Conservation (phyloP, 23 red algal species). For the Agarophyton chilense region DNA sequence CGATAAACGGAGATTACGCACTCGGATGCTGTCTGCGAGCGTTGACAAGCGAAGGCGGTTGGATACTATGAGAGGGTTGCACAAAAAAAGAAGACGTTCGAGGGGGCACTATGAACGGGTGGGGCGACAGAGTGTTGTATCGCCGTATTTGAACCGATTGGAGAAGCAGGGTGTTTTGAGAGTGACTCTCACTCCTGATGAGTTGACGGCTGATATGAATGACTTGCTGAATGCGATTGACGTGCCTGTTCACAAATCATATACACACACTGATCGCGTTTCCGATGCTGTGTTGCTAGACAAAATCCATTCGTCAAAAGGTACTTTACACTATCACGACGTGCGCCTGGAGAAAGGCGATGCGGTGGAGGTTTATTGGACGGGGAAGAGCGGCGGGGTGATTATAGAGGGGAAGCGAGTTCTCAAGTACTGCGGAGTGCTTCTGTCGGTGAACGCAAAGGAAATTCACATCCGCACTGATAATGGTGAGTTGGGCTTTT, state of each 20-base stretch:
- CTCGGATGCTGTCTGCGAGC: constrained; percentile 5
- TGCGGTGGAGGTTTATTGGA: constrained; percentile 22
- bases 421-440: constrained; percentile 25
- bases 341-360: constrained; percentile 67
- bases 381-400: background rate
- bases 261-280: background rate
- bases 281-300: background rate
- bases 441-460: constrained; percentile 53
- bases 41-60: constrained; percentile 36
- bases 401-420: background rate
- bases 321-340: constrained; percentile 69
- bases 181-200: constrained; percentile 64
- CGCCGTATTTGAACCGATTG: constrained; percentile 13
- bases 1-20: constrained; percentile 33
- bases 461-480: constrained; percentile 49
- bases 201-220: constrained; percentile 51
- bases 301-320: constrained; percentile 55
- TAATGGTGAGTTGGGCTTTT: constrained; percentile 40
- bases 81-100: background rate
- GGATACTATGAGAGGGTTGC: background rate
- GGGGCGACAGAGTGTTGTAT: background rate
- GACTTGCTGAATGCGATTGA: constrained; percentile 20
- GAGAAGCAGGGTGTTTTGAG: constrained; percentile 59
- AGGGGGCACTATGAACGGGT: background rate
- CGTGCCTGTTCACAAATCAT: background rate